Conservation (phyloP, 495 filamentous ascomycete species). For the Amphirosellinia nigrospora region DNA sequence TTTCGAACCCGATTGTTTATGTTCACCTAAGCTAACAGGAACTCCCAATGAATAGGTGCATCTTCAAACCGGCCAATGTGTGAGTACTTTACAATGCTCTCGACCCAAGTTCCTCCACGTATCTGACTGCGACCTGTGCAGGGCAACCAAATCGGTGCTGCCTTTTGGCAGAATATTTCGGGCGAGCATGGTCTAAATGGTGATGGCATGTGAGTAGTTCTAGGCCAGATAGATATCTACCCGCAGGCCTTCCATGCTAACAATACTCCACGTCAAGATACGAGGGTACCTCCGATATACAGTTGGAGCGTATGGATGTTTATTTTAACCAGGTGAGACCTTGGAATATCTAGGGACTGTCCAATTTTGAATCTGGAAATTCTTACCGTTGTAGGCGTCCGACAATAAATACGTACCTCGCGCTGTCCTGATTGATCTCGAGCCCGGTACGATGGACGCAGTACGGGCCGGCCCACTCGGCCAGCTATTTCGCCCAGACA, state of each 20-base stretch:
- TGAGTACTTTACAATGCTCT: conserved; percentile 59
- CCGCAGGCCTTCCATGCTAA: conserved; percentile 30
- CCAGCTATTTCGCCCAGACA: conserved; percentile 97
- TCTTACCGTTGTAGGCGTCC: conserved; percentile 64
- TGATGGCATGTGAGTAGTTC: conserved; percentile 63
- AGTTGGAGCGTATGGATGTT: conserved; percentile 98
- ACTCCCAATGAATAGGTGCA: conserved; percentile 71
- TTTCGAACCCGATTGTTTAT: background rate
- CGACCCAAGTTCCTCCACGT: conserved; percentile 29
- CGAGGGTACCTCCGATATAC: conserved; percentile 93
- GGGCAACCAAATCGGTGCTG: conserved; percentile 99
- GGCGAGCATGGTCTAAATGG: conserved; percentile 96
- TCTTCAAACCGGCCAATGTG: conserved; percentile 97
- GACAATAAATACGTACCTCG: conserved; percentile 97
- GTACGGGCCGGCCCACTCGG: conserved; percentile 96
- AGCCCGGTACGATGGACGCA: conserved; percentile 96
- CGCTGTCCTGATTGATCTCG: conserved; percentile 95
- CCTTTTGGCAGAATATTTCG: conserved; percentile 98
- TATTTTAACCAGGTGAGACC: conserved; percentile 96
- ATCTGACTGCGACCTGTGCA: conserved; percentile 45
- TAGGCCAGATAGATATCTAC: background rate
- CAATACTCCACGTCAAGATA: conserved; percentile 62
- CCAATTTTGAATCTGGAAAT: background rate
- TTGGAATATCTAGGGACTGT: background rate
- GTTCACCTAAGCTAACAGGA: conserved; percentile 12